A percentile compares a stretch with the other conserved stretches of the same genome.
phyloP scores from a whole-genome alignment of 306 rosid genomes.

The Acacia acuminata region DNA sequence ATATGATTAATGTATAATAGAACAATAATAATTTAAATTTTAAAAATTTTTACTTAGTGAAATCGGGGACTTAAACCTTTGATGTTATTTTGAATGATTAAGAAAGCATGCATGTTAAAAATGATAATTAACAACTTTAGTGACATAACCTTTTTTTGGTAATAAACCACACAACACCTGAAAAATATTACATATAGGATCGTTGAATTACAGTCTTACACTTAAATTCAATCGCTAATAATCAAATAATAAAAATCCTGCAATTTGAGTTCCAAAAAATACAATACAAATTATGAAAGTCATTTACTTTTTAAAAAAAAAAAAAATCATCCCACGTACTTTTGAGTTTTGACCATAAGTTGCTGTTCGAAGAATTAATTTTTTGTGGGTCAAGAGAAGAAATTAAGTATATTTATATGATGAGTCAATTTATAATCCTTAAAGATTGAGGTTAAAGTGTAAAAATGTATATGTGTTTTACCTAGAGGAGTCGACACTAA shows the following conservation, averaged over 20 bases:
- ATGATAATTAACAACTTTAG: not conserved
- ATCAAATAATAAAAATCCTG: not conserved
- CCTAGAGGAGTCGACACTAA: too few species aligned
- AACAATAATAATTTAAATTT: too few species aligned
- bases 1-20: too few species aligned
- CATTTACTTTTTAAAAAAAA: not conserved
- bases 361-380: not conserved
- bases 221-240: not conserved
- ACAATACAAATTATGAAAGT: not conserved
- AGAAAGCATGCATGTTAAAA: not conserved
- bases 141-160: not conserved
- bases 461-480: too few species aligned
- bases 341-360: conserved; percentile 32
- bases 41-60: not conserved
- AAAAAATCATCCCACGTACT: conserved; percentile 21
- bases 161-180: too few species aligned
- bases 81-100: not conserved
- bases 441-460: not conserved
- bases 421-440: conserved; percentile 23
- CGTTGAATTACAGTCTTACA: not conserved
- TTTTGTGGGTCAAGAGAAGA: not conserved
- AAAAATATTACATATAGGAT: not conserved
- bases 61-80: not conserved
- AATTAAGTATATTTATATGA: not conserved
- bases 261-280: not conserved